Evolutionary conservation across 2,329 filamentous ascomycete species (phyloP).

Genomic region (Lachnellula willkommii): DNA sequence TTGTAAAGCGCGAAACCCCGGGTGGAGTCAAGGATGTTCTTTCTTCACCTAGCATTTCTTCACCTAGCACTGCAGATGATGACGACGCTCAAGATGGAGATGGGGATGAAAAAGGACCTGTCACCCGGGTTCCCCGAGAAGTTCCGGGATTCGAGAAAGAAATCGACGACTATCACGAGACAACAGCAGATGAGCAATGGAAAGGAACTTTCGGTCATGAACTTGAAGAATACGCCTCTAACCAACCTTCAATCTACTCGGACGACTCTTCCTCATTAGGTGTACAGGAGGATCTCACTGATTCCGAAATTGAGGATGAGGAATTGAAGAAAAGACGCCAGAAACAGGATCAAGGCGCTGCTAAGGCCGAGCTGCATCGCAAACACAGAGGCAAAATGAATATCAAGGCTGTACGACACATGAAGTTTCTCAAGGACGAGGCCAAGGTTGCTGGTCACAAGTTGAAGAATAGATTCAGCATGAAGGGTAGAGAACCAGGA

Average conservation of each 20-base stretch:
- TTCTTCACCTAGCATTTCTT: too few species aligned
- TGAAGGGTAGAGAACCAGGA: conserved; percentile 17
- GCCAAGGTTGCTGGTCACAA: conserved; percentile 18
- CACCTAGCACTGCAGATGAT: neutral
- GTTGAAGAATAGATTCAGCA: conserved; percentile 14
- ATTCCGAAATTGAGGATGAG: conserved; percentile 20
- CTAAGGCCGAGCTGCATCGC: conserved; percentile 13
- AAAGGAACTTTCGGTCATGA: conserved; percentile 10
- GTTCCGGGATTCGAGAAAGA: conserved; percentile 15
- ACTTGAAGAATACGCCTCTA: conserved; percentile 7
- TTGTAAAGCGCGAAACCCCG: conserved; percentile 15
- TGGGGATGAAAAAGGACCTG: neutral
- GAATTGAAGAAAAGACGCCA: conserved; percentile 18
- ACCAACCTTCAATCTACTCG: conserved; percentile 6
- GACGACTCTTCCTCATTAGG: conserved; percentile 8
- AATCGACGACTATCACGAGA: conserved; percentile 6
- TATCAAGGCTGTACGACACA: conserved; percentile 16
- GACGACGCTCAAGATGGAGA: conserved; percentile 4
- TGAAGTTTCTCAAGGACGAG: conserved; percentile 20
- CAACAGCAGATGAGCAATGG: conserved; percentile 4
- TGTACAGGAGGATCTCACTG: conserved; percentile 17
- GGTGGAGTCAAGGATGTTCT: conserved; percentile 7
- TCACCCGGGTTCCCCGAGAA: conserved; percentile 9
- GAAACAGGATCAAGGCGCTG: conserved; percentile 15
- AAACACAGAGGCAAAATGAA: conserved; percentile 18